Conservation (phyloP, 139 green algal species). For the Chlamydomonas schloesseri region DNA sequence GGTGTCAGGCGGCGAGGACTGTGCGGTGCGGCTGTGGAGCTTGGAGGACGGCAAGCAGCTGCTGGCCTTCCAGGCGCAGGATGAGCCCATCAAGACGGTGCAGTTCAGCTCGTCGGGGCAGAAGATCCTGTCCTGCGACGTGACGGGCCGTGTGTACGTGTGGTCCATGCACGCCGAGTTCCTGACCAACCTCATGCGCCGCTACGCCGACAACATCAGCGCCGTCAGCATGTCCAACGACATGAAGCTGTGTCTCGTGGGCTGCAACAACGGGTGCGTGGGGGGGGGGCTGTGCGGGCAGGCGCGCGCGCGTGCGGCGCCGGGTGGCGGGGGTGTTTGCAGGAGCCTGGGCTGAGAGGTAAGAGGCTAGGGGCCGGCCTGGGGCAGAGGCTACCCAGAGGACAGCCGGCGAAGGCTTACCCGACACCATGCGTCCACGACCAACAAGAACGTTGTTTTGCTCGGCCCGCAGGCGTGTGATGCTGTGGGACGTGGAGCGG, state of each 20-base stretch:
- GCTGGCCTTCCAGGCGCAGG: conserved; percentile 52
- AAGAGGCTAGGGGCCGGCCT: too few species aligned
- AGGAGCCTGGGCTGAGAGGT: too few species aligned
- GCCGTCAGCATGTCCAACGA: conserved; percentile 30
- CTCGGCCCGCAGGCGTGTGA: conserved; percentile 45
- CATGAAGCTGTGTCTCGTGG: conserved; percentile 48
- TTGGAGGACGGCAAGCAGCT: conserved; percentile 59
- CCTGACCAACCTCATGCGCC: conserved; percentile 52
- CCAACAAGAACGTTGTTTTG: too few species aligned
- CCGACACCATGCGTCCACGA: too few species aligned
- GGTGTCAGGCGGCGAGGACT: conserved; percentile 55
- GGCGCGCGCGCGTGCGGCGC: too few species aligned
- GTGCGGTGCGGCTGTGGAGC: conserved; percentile 57
- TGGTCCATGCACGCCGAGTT: conserved; percentile 59
- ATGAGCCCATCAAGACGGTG: conserved; percentile 60
- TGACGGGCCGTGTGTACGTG: conserved; percentile 56
- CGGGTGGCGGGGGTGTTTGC: too few species aligned
- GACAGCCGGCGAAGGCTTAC: too few species aligned
- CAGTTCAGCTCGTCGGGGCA: conserved; percentile 40
- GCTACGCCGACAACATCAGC: conserved; percentile 48
- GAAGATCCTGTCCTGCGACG: conserved; percentile 54
- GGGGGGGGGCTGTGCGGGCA: too few species aligned
- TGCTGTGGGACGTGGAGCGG: conserved; percentile 61
- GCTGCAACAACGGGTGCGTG: conserved; percentile 24
- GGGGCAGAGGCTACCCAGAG: too few species aligned